Base-by-base conservation (phyloP, 2,329 filamentous ascomycete genomes). In the Xylaria sp. region DNA sequence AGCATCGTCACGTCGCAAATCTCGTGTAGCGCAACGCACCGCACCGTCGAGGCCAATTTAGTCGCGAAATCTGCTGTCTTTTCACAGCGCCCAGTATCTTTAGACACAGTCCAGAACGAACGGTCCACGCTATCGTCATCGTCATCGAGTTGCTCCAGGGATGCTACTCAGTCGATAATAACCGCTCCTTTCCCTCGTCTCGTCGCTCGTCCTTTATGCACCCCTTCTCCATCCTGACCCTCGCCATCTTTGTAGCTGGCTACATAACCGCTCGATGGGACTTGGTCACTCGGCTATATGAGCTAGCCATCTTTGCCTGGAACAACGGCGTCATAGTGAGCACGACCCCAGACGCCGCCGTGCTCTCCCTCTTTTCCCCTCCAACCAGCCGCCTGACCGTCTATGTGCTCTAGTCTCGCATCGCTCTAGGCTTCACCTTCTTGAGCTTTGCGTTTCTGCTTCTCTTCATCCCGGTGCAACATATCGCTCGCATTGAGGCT, bases 181-280 rank as follows among this genome's bases (percentile, higher is more conserved):
- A 78, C 82, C 83, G 79, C 83, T 88, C 86, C 41, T 36, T 59
- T 41, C 71, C 64, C 55, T 39, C 62, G 7, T 46, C 60, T 33
- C 23, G 43, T 55, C 66, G 54, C 62, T 66, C 62, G 60, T 60
- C 68, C 74, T 78, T 75, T 87, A 98, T 98, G 95, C 94, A 98
- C 94, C 94, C 94, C 79, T 98, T 98, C 86, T 98, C 95, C 73
- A 86, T 95, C 82, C 89, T 98, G 82, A 97, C 94, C 79, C 90
- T 97, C 84, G 94, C 92, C 84, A 98, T 99, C 86, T 99, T 99
- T 86, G 92, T 98, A 88, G 95, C 96, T 85, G 96, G 96, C 83
- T 99, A 99, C 88, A 98, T 95, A 82, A 99, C 96, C 84, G 96
- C 96, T 80, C 92, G 96, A 86, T 99, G 96, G 94, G 96, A 98